phyloP scores from a whole-genome alignment of 2,329 filamentous ascomycete species.

The Claviceps lovelessii region DNA sequence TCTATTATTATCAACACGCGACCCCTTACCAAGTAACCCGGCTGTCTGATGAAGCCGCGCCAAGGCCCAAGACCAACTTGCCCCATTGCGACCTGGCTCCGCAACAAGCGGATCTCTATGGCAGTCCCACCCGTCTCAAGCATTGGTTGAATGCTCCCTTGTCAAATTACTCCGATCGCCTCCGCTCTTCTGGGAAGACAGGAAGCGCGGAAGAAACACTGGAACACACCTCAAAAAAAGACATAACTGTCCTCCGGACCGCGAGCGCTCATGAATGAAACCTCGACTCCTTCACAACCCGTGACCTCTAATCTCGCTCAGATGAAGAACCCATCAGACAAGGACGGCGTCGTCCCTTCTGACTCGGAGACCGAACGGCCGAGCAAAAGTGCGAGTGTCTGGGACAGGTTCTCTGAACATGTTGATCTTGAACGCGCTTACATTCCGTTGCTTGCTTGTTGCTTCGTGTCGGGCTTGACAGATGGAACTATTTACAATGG shows the following conservation, averaged over 20 bases:
- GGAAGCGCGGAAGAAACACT: background rate
- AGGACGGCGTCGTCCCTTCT: background rate
- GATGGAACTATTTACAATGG: constrained; percentile 27
- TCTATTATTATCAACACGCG: background rate
- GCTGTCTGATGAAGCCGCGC: background rate
- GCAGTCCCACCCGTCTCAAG: background rate
- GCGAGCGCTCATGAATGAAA: background rate
- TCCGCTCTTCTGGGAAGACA: background rate
- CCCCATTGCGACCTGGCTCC: background rate
- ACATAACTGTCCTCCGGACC: background rate
- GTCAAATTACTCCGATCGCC: constrained; percentile 1
- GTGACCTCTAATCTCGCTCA: background rate
- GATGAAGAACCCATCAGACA: background rate
- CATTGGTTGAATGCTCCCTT: background rate
- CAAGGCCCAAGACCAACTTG: background rate
- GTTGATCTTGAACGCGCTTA: constrained; percentile 14
- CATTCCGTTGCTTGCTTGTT: constrained; percentile 18
- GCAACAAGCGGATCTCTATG: background rate
- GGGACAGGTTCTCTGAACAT: constrained; percentile 5
- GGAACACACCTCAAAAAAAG: background rate
- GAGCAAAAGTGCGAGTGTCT: constrained; percentile 3
- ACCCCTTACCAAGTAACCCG: background rate
- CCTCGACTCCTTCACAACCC: background rate
- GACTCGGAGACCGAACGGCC: constrained; percentile 8
- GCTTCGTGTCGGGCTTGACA: constrained; percentile 24